Evolutionary conservation across 345 rosid species (phyloP), one percentile per base, ranked within the genome.

Genomic region (Populus nigra): DNA sequence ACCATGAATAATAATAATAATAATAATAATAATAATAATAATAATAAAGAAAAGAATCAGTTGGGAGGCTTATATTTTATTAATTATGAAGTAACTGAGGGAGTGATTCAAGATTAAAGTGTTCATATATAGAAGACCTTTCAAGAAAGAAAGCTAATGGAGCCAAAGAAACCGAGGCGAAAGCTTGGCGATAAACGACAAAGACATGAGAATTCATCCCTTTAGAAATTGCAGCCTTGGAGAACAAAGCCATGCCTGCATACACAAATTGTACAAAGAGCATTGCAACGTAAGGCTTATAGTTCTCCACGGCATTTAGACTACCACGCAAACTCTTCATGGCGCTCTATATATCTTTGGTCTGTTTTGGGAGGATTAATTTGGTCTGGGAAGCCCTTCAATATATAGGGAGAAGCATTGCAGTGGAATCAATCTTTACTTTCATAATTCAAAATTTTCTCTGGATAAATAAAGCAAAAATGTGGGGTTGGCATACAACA

Each of bases 171-270:
- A 87, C 67, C 1, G 92, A 68, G 63, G 99, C 98, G 11, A 93
- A 85, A 79, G 94, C 96, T 77, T 92, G 95, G 27, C 98, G 90
- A 76, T 90, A 93, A 57, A 90, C 88, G 10, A 93, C 96, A 22
- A 95, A 93, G 53, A 88, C 93, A 63, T 61, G 89, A 86, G 92
- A 90, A 85, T 85, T 93, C 91, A 90, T 91, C 79, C 98, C 98
- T 27, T 81, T 76, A 70, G 91, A 74, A 39, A 92, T 88, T 5
- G 97, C 91, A 5, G 88, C 89, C 78, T 92, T 94, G 23, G 98
- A 89, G 82, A 94, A 84, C 74, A 94, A 74, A 74, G 94, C 90
- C 96, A 92, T 88, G 74, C 94, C 96, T 80, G 98, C 92, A 75
- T 89, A 94, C 1, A 86, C 63, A 72, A 83, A 83, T 59, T 94